Conservation (phyloP, 495 filamentous ascomycete genomes). For the Xylaria longipes region DNA sequence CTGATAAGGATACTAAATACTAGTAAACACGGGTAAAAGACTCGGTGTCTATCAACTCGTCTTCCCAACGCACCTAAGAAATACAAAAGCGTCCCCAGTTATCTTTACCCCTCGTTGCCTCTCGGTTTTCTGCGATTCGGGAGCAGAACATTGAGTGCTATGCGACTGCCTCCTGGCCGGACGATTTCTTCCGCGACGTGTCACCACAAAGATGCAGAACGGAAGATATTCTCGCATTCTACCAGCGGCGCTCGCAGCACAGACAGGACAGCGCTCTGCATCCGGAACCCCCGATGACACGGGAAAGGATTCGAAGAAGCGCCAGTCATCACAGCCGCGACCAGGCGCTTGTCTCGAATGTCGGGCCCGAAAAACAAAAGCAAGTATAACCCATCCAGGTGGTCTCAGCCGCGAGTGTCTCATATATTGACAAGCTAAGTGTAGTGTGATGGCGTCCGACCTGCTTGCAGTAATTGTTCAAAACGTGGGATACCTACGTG, state of each 20-base stretch:
- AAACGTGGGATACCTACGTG: conserved; percentile 8
- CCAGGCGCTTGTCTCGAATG: conserved; percentile 20
- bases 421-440: not conserved
- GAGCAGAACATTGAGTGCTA: not conserved
- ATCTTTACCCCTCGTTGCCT: not conserved
- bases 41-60: conserved; percentile 1
- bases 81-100: not conserved
- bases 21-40: not conserved
- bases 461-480: conserved; percentile 8
- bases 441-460: conserved; percentile 19
- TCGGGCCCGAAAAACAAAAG: conserved; percentile 16
- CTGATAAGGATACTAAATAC: not conserved
- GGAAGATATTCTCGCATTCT: conserved; percentile 21
- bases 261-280: not conserved
- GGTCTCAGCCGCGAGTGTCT: not conserved
- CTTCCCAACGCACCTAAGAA: not conserved
- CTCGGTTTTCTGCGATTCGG: no score
- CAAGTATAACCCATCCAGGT: not conserved
- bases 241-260: not conserved
- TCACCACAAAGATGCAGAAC: conserved; percentile 7
- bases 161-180: not conserved
- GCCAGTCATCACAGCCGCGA: conserved; percentile 7
- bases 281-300: not conserved
- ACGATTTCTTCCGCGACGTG: not conserved
- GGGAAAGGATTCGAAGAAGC: conserved; percentile 11